Base-by-base conservation (phyloP, 176 grass and related monocot species). In the Aegilops umbellulata region DNA sequence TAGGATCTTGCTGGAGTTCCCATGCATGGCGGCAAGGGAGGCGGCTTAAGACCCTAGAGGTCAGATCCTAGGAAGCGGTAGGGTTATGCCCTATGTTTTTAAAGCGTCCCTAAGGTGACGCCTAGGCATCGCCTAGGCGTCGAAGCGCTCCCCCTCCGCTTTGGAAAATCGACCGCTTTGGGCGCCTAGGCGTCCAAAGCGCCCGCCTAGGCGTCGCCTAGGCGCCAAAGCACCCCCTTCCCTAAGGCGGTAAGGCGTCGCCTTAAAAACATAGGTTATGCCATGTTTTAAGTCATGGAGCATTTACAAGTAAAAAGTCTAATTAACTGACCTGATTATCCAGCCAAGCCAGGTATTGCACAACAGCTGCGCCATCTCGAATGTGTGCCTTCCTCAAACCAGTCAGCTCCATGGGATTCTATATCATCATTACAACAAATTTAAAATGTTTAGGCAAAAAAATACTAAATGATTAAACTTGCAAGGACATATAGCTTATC, bases 351-450 rank as follows among this genome's bases (percentile, higher is more conserved):
- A 99, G 79, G 70, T 89, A 96, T 67, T 99, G 94, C 13, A 96
- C 97, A 85, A 99, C 84, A 88, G 97, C 97, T 2, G 87, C 90
- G 29, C 97, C 97, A 91, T 99, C 97, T 80, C 97, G 89, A 92
- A 99, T 86, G 78, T 99, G 97, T 24, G 93, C 93, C 69, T 94
- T 98, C 84, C 90, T 92, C 88, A 98, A 88, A 67, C 97, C 97
- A 88, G 94, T 88, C 79, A 98, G 82, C 80, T 98, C 97, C 27
- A 41, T 29, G 14, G 88, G 82, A 92, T 96, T 99, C 97, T 98
- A 77, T 77, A 92, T 11, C 49, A 89, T 27, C 44, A 89, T 87
- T 29, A 70, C 15, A 87, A 84, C 57, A 19, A 87, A 63, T 85
- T 41, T 85, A 47, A 46, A 82, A 88, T 36, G 66, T 10, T 39